These are phyloP conservation scores for Suillus luteus DNA, from an alignment of 768 basidiomycete species.

Conservation along the genomic window DNA sequence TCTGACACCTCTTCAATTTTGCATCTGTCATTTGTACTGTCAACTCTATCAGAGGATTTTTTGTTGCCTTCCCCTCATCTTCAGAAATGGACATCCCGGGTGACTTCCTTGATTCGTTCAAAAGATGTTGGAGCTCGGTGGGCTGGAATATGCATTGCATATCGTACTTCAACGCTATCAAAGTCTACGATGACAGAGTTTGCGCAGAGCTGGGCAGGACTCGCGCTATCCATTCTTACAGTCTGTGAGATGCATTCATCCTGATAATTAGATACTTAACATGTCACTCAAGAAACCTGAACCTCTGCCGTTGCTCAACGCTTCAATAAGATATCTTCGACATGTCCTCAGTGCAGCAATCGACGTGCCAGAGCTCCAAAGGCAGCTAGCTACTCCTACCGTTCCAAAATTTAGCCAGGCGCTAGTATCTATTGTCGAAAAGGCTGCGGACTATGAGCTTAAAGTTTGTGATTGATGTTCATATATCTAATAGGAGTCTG, in stretches of 20 bases:
- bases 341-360: conserved; percentile 60
- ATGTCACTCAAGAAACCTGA: conserved; percentile 62
- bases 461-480: conserved; percentile 42
- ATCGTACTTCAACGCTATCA: conserved; percentile 62
- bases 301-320: conserved; percentile 57
- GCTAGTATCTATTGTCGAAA: conserved; percentile 58
- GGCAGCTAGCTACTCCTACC: conserved; percentile 73
- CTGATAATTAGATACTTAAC: conserved; percentile 27
- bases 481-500: conserved; percentile 1
- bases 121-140: conserved; percentile 78
- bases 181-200: conserved; percentile 63
- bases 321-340: conserved; percentile 62
- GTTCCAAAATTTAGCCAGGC: conserved; percentile 69
- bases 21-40: conserved; percentile 61
- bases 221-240: conserved; percentile 64
- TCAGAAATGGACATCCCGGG: conserved; percentile 73
- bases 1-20: conserved; percentile 63
- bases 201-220: conserved; percentile 72
- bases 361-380: conserved; percentile 76
- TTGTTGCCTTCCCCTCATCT: conserved; percentile 66
- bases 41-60: conserved; percentile 50
- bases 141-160: conserved; percentile 77
- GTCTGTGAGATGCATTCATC: conserved; percentile 49
- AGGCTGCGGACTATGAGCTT: conserved; percentile 49
- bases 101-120: conserved; percentile 74